Base-by-base conservation (phyloP, 352 stramenopile genomes). In the Phytopythium litorale region DNA sequence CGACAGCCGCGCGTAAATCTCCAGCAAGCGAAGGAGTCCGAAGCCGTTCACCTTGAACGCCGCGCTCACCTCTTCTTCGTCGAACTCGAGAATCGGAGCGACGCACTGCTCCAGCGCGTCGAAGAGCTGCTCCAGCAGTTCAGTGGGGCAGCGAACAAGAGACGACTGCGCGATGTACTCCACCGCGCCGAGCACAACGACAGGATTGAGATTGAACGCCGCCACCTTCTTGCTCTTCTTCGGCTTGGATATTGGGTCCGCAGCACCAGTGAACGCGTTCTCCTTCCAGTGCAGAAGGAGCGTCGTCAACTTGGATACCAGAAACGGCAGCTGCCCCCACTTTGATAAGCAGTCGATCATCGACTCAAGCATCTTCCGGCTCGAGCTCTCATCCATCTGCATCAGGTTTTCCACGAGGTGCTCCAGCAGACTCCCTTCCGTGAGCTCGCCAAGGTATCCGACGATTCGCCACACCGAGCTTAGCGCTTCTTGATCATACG, bases 261-360 rank as follows among this genome's bases (percentile, higher is more conserved):
- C 4, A 53, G 56, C 16, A 1, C 46, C 54, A 16, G 4, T 54
- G 38, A 87, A 87, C 42, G 81, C 76, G 52, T 76, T 72, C 21
- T 73, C 72, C 57, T 66, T 83, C 81, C 81, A 91, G 40, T 87
- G 69, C 0, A 76, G 56, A 12, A 93, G 66, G 21, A 84, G 84
- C 18, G 81, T 75, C 33, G 76, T 74, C 46, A 93, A 60, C 55
- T 89, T 89, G 4, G 71, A 78, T 15, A 78, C 65, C 49, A 93
- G 69, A 40, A 88, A 84, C 21, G 76, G 73, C 2, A 93, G 79
- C 50, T 91, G 79, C 16, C 87, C 67, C 84, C 84, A 93, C 66
- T 89, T 85, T 19, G 73, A 68, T 19, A 93, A 75, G 50, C 82
- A 93, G 51, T 92, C 73, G 50, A 93, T 69, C 79, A 93, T 89